Evolutionary conservation across 2,329 filamentous ascomycete species (phyloP).

Genomic region (Decorospora gaudefroyi): DNA sequence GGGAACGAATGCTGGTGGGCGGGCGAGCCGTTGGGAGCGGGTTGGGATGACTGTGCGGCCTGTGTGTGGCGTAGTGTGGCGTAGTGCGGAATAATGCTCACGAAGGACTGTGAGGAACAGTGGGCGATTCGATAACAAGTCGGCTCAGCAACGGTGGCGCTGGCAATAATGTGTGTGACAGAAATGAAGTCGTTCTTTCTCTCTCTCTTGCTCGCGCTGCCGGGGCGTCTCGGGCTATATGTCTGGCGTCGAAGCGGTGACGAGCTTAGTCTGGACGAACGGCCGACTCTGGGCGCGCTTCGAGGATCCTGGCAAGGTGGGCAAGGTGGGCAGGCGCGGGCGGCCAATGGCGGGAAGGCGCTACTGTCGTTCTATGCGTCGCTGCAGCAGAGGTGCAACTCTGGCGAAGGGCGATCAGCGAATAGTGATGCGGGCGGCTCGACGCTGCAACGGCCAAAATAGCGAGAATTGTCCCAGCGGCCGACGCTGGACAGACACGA

Average conservation of each 20-base stretch:
- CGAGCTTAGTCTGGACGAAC: conserved; percentile 22
- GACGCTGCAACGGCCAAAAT: no score
- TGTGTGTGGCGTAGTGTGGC: conserved; percentile 1
- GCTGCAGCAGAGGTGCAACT: conserved; percentile 32
- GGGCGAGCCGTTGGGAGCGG: conserved; percentile 15
- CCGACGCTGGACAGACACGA: no score
- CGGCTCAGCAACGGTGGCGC: neutral
- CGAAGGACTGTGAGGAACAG: no score
- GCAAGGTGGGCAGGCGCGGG: conserved; percentile 21
- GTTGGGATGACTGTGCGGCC: conserved; percentile 14
- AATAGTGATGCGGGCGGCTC: conserved; percentile 7
- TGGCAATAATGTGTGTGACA: neutral
- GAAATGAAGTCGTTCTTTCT: neutral
- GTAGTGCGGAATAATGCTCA: neutral
- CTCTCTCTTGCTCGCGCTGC: conserved; percentile 11
- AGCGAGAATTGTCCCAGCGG: no score
- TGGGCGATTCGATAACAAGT: no score
- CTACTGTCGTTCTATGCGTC: conserved; percentile 31
- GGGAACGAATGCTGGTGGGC: conserved; percentile 10
- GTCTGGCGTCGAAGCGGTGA: conserved; percentile 32
- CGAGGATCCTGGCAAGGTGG: conserved; percentile 26
- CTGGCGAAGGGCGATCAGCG: conserved; percentile 26
- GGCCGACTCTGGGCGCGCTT: conserved; percentile 25
- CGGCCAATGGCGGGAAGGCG: conserved; percentile 29
- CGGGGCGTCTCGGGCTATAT: conserved; percentile 32